phyloP scores from a whole-genome alignment of 2,329 filamentous ascomycete genomes.

The Emmonsiellopsis sp. region DNA sequence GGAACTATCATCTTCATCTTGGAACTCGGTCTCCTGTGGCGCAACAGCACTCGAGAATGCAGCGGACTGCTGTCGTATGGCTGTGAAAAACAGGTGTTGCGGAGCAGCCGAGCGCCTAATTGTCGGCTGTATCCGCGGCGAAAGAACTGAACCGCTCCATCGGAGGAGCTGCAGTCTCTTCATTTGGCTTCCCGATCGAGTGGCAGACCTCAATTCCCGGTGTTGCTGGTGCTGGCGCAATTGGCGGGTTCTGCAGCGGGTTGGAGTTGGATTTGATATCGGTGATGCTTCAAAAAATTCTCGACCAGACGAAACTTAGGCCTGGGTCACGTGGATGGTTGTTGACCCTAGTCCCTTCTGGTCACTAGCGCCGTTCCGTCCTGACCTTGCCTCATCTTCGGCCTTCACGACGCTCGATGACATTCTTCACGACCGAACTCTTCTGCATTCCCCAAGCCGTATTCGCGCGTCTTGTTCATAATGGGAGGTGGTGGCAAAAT shows the following conservation, averaged over 20 bases:
- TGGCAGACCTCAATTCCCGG: not conserved
- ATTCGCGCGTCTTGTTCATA: slow-evolving; percentile 20
- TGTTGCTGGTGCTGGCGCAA: slow-evolving; percentile 1
- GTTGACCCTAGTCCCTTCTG: slow-evolving; percentile 19
- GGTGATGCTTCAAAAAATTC: slow-evolving; percentile 25
- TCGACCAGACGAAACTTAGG: slow-evolving; percentile 22
- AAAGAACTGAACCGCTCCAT: slow-evolving; percentile 44
- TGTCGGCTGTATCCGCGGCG: slow-evolving; percentile 37
- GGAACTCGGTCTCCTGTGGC: slow-evolving; percentile 18
- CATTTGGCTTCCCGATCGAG: slow-evolving; percentile 24
- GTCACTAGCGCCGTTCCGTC: slow-evolving; percentile 12
- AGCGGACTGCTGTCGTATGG: slow-evolving; percentile 35
- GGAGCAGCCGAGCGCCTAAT: slow-evolving; percentile 11
- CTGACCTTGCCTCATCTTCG: not conserved
- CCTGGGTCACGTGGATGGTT: slow-evolving; percentile 29
- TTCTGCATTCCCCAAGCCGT: slow-evolving; percentile 1
- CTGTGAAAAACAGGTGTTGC: slow-evolving; percentile 16
- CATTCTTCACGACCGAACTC: slow-evolving; percentile 5
- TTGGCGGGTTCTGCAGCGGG: not conserved
- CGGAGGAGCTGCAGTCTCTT: slow-evolving; percentile 43
- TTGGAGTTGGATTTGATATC: not conserved
- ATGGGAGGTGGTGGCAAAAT: slow-evolving; percentile 74
- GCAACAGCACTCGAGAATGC: slow-evolving; percentile 21
- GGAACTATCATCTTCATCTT: slow-evolving; percentile 18
- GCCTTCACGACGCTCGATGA: not conserved